Percentiles rank a stretch among this genome's conserved stretches.
Evolutionary conservation across 23 red algal species (phyloP).

Genomic region (Gracilariopsis chorda): DNA sequence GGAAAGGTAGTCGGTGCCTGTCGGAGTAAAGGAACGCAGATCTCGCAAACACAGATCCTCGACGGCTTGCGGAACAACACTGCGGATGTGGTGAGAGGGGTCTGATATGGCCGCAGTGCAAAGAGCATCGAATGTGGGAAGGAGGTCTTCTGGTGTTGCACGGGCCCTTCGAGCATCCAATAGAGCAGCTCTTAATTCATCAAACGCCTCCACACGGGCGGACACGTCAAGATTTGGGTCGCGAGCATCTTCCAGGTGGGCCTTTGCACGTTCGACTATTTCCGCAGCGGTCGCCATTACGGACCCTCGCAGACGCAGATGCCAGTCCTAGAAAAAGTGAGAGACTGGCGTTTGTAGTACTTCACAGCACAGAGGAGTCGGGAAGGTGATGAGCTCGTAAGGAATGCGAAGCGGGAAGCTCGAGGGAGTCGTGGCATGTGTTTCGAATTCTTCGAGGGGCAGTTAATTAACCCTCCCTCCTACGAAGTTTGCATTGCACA

Average conservation of each 20-base stretch:
- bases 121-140: constrained; percentile 18
- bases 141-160: constrained; percentile 16
- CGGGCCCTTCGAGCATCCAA: constrained; percentile 57
- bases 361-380: no score
- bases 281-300: constrained; percentile 34
- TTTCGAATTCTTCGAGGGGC: no score
- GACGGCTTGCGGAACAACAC: constrained; percentile 27
- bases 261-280: constrained; percentile 29
- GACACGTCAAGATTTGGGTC: constrained; percentile 19
- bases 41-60: constrained; percentile 55
- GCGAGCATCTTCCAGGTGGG: constrained; percentile 45
- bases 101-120: constrained; percentile 28
- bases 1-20: constrained; percentile 25
- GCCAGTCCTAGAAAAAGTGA: not conserved
- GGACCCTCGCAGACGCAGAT: not conserved
- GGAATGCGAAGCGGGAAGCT: no score
- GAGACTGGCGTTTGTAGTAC: no score
- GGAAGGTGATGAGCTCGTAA: no score
- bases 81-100: constrained; percentile 32
- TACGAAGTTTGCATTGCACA: no score
- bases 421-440: no score
- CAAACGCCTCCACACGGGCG: constrained; percentile 38
- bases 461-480: no score
- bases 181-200: constrained; percentile 20
- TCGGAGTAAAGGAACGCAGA: constrained; percentile 18